Conservation (phyloP, 192 early-diverging fungal genomes). For the Entomortierella beljakovae region DNA sequence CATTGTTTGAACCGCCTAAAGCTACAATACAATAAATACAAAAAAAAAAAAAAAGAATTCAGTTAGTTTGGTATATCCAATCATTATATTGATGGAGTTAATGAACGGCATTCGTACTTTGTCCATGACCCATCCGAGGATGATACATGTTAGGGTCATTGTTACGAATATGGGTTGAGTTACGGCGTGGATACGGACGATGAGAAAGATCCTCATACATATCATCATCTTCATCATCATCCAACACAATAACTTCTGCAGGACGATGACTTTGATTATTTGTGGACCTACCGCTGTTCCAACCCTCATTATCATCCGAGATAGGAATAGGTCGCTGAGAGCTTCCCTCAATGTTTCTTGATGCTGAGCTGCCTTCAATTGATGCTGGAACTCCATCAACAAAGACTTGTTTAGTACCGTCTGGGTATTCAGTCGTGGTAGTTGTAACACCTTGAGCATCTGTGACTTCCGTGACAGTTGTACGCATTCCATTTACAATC, state of each 20-base stretch:
- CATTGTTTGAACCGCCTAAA: neutral
- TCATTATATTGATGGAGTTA: neutral
- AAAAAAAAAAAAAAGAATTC: neutral
- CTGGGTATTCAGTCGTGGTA: conserved; percentile 31
- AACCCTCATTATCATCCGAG: conserved; percentile 21
- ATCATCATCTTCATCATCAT: conserved; percentile 21
- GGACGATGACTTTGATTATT: conserved; percentile 1
- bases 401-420: conserved; percentile 31
- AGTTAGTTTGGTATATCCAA: neutral
- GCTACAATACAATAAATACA: conserved; percentile 1
- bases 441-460: conserved; percentile 43
- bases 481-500: conserved; percentile 39
- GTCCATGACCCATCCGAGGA: conserved; percentile 32
- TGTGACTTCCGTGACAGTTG: conserved; percentile 41
- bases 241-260: conserved; percentile 27
- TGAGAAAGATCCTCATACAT: conserved; percentile 25
- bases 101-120: conserved; percentile 10
- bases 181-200: conserved; percentile 3
- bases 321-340: conserved; percentile 26
- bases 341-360: conserved; percentile 1
- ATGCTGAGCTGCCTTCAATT: conserved; percentile 13
- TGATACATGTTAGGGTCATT: conserved; percentile 26
- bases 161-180: conserved; percentile 3
- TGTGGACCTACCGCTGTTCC: neutral
- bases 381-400: conserved; percentile 30